These are phyloP conservation scores for Fibroporia radiculosa DNA, from an alignment of 768 basidiomycete genomes.

Conservation along the genomic window DNA sequence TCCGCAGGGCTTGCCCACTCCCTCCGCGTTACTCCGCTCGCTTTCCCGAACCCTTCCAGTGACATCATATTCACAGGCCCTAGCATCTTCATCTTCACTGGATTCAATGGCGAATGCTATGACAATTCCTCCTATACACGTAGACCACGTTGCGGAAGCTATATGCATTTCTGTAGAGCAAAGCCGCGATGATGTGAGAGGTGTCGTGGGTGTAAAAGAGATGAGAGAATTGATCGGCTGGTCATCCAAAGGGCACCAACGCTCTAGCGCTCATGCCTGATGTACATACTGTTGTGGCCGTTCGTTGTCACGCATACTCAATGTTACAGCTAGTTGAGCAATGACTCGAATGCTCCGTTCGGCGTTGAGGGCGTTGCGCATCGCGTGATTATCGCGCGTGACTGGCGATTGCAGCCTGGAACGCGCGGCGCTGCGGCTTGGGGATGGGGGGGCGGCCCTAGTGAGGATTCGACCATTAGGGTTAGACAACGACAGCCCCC, in stretches of 20 bases:
- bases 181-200: constrained; percentile 37
- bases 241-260: constrained; percentile 29
- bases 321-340: too few species aligned
- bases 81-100: constrained; percentile 37
- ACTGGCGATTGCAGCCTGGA: too few species aligned
- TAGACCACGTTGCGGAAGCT: constrained; percentile 89
- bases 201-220: constrained; percentile 58
- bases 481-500: too few species aligned
- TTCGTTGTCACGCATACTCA: too few species aligned
- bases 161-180: constrained; percentile 57
- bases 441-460: too few species aligned
- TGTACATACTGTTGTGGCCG: background rate
- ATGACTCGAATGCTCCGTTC: too few species aligned
- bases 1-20: constrained; percentile 52
- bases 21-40: constrained; percentile 52
- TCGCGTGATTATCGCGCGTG: too few species aligned
- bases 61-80: constrained; percentile 18
- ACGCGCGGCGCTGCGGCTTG: too few species aligned
- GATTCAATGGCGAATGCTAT: constrained; percentile 72
- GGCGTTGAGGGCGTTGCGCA: too few species aligned
- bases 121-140: constrained; percentile 86
- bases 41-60: constrained; percentile 33
- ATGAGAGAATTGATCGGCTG: constrained; percentile 79
- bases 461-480: too few species aligned
- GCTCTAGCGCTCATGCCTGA: constrained; percentile 5